Evolutionary conservation across 139 green algal genomes (phyloP), one percentile per base, ranked within the genome.

Genomic region (Micractinium conductrix): DNA sequence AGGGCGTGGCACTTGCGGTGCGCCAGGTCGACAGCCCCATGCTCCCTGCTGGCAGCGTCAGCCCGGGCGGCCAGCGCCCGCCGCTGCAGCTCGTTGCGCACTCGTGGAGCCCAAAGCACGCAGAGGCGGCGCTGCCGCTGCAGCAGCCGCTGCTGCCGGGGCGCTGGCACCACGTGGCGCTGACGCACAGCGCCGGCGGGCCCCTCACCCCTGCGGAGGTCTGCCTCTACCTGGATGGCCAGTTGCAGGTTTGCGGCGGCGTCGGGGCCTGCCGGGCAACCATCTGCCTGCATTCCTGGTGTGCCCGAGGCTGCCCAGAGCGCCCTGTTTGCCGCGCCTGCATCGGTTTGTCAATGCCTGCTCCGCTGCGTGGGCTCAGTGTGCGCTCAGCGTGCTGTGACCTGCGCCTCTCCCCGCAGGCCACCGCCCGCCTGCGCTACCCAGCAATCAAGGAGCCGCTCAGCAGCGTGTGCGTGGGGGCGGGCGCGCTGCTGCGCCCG

Each of bases 131-230:
- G 14, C 50, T 89, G 55, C 33, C 72, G 14, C 62, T 89, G 55
- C 22, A 30, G 1, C 84, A 76, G 69, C 42, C 60, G 33, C 86
- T 92, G 44, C 6, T 67, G 48, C 50, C 85, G 6, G 42, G 83
- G 58, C 74, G 58, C 4, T 92, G 89, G 89, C 88, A 89, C 78
- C 89, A 92, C 55, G 19, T 92, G 24, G 87, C 74, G 19, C 22
- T 90, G 2, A 80, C 78, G 4, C 89, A 91, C 79, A 85, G 43
- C 72, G 44, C 86, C 16, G 76, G 76, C 38, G 84, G 89, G 1
- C 53, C 89, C 16, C 84, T 92, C 26, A 79, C 65, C 37, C 62
- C 80, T 0, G 44, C 87, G 1, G 19, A 45, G 6, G 53, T 89
- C 21, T 40, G 28, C 7, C 73, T 92, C 35, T 91, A 75, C 71